Percentiles rank a stretch among this genome's conserved stretches.
phyloP scores from a whole-genome alignment of 2,329 filamentous ascomycete species.

The Teratosphaeria epicoccoides region DNA sequence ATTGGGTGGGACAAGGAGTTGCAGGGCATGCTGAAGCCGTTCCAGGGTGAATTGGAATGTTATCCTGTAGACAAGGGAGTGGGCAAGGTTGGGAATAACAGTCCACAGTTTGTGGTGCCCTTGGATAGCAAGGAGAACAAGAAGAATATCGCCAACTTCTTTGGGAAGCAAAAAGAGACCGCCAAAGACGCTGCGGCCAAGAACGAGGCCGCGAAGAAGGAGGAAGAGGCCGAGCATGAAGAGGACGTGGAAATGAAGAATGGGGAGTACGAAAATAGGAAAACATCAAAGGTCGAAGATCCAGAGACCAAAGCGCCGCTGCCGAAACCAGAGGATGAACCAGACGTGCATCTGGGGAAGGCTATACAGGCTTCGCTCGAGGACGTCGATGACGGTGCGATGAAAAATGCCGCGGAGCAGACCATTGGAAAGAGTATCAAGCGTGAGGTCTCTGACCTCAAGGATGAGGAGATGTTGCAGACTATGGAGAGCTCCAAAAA shows the following conservation, averaged over 20 bases:
- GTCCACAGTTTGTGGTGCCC: constrained; percentile 70
- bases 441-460: constrained; percentile 34
- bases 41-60: constrained; percentile 64
- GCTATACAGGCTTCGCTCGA: constrained; percentile 37
- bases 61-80: constrained; percentile 84
- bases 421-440: constrained; percentile 33
- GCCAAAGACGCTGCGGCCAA: constrained; percentile 25
- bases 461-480: constrained; percentile 21
- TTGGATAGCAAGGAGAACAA: constrained; percentile 81
- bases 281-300: constrained; percentile 35
- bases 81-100: constrained; percentile 89
- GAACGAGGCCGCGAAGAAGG: constrained; percentile 22
- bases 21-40: constrained; percentile 70
- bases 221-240: constrained; percentile 21
- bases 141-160: constrained; percentile 89
- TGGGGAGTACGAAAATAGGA: constrained; percentile 31
- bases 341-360: constrained; percentile 19
- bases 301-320: constrained; percentile 44
- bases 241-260: constrained; percentile 27
- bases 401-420: constrained; percentile 18
- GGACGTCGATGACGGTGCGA: constrained; percentile 22
- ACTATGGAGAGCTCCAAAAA: constrained; percentile 9
- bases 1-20: constrained; percentile 68
- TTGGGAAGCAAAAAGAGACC: constrained; percentile 48
- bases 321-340: constrained; percentile 27